Base-by-base conservation (phyloP, 495 filamentous ascomycete species). In the Penicillium paxilli region DNA sequence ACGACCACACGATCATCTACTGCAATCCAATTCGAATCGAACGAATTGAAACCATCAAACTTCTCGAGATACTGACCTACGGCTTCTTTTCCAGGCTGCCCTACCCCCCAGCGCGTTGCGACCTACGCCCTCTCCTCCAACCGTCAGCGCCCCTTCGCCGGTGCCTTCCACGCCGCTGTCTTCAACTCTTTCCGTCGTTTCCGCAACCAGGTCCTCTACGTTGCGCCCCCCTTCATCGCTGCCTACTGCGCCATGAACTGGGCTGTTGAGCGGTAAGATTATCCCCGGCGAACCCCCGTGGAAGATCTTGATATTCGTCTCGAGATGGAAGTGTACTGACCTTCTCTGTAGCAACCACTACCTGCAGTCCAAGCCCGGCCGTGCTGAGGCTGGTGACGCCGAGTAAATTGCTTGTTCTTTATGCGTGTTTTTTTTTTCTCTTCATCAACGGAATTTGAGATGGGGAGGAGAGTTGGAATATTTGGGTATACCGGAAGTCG, bases 361-460 rank as follows among this genome's bases (percentile, higher is more conserved):
- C 77, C 80, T 94, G 61, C 94, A 95, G 82, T 94, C 89, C 64
- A 96, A 96, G 83, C 79, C 81, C 37, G 92, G 92, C 40, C 89
- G 90, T 82, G 48, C 64, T 66, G 17, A 70, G 72, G 67, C n/a
- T n/a, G 64, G 60, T 61, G 67, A 54, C 48, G 25, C 44, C 0
- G 68, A 74, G 58, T 78, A 75, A 74, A 72, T 64, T 46, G 19
- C 21, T 51, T 45, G 28, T n/a, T 47, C 5, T 40, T 42, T 14
- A 42, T 42, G 10, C n/a, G 40, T 47, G 47, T n/a, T n/a, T n/a
- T n/a, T n/a, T n/a, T n/a, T n/a, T n/a, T n/a, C n/a, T n/a, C n/a
- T n/a, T n/a, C n/a, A n/a, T 49, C 22, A 22, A 33, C 21, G 14
- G 38, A 40, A 40, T 35, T 47, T 49, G 49, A 58, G 46, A 49